phyloP scores from a whole-genome alignment of 2,329 filamentous ascomycete species.

The Penicillium psychrosexuale region DNA sequence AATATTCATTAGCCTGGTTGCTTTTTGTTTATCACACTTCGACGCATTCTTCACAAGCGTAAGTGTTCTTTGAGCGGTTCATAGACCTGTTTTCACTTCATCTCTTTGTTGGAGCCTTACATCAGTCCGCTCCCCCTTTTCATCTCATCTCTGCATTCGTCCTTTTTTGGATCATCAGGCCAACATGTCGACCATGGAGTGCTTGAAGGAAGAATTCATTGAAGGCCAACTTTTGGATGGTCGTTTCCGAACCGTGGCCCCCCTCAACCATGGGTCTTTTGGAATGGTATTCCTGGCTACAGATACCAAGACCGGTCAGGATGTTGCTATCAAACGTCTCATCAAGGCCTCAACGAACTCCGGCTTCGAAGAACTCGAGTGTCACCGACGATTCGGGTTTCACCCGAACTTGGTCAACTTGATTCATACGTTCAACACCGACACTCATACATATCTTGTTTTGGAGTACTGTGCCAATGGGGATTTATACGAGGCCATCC shows the following conservation, averaged over 20 bases:
- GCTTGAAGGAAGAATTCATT: slow-evolving; percentile 36
- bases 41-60: slow-evolving; percentile 12
- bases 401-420: slow-evolving; percentile 95
- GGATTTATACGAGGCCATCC: slow-evolving; percentile 96
- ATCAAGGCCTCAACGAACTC: slow-evolving; percentile 71
- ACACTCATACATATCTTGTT: slow-evolving; percentile 84
- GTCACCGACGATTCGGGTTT: slow-evolving; percentile 72
- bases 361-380: slow-evolving; percentile 58
- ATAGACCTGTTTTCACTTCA: slow-evolving; percentile 22
- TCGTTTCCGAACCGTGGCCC: slow-evolving; percentile 86
- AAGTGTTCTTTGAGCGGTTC: slow-evolving; percentile 23
- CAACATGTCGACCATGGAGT: slow-evolving; percentile 32
- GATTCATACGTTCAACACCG: slow-evolving; percentile 85
- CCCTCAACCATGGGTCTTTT: slow-evolving; percentile 97
- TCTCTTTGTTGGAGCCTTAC: slow-evolving; percentile 16
- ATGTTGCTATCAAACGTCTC: slow-evolving; percentile 93
- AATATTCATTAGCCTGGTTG: slow-evolving; percentile 33
- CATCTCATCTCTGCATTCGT: slow-evolving; percentile 9
- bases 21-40: slow-evolving; percentile 18
- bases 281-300: slow-evolving; percentile 96
- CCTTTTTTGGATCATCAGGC: slow-evolving; percentile 16
- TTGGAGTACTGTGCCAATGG: slow-evolving; percentile 94
- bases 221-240: slow-evolving; percentile 50
- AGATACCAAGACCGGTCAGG: slow-evolving; percentile 71
- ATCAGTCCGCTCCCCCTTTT: slow-evolving; percentile 4